Conservation (phyloP, 768 basidiomycete genomes). For the Leccinum fibrillosum region DNA sequence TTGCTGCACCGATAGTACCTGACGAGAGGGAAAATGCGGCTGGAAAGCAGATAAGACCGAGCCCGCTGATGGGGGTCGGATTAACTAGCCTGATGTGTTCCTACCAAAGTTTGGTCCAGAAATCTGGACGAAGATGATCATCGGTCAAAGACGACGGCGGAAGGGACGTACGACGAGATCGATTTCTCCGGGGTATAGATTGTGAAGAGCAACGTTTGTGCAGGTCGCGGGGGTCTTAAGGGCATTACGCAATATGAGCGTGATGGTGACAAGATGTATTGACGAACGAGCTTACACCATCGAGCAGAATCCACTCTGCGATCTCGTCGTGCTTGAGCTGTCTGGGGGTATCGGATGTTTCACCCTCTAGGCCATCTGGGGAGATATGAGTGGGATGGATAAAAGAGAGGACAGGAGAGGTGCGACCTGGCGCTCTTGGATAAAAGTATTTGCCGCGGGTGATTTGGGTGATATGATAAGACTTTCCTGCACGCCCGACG, state of each 20-base stretch:
- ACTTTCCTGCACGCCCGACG: constrained; percentile 52
- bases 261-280: constrained; percentile 4
- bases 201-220: constrained; percentile 86
- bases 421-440: constrained; percentile 53
- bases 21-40: constrained; percentile 89
- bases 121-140: constrained; percentile 41
- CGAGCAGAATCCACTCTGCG: constrained; percentile 88
- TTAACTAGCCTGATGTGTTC: constrained; percentile 68
- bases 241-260: constrained; percentile 6
- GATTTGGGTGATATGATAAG: constrained; percentile 74
- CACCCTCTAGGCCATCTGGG: constrained; percentile 59
- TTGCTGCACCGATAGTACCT: constrained; percentile 88
- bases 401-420: background rate
- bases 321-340: constrained; percentile 73
- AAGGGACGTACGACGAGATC: constrained; percentile 73
- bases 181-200: constrained; percentile 78
- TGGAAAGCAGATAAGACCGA: constrained; percentile 22
- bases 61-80: background rate
- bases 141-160: background rate
- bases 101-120: constrained; percentile 86
- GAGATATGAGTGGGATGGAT: background rate
- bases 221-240: constrained; percentile 86
- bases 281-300: constrained; percentile 53
- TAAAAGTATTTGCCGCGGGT: constrained; percentile 75
- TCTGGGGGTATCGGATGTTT: constrained; percentile 57